Evolutionary conservation across 768 basidiomycete genomes (phyloP), one percentile per base, ranked within the genome.

Genomic region (Rhodotorula sphaerocarpa): DNA sequence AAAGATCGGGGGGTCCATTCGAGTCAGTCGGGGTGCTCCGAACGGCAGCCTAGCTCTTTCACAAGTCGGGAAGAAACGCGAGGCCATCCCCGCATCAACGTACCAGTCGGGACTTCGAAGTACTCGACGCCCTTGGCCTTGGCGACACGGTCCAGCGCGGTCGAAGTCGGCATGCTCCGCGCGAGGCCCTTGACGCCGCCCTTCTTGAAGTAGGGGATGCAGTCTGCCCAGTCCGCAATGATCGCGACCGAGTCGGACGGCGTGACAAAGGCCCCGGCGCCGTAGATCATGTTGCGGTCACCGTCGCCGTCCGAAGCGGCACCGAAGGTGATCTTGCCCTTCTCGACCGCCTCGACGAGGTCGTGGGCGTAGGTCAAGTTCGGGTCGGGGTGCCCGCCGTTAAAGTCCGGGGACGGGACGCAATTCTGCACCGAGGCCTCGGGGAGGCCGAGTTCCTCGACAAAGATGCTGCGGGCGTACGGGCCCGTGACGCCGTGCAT

Each of bases 231-330:
- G 76, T 97, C 86, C 36, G 95, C 95, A 73, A 99, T 99, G 79
- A 99, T 90, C 31, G 95, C 95, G 62, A 99, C 93, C 14, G 89
- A 92, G 77, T 99, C 95, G 12, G 86, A 88, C 21, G 95, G 95
- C 16, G 93, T 97, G 66, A 99, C 95, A 75, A 99, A 99, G 48
- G 95, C 95, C 65, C 87, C 86, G 75, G 87, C 86, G 70, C 95
- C 95, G 76, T 99, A 99, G 74, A 99, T 97, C 95, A 99, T 97
- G 80, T 99, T 97, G 67, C 95, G 79, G 76, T 97, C 95, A 44
- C 95, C 93, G 71, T 97, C 95, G 33, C 95, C 95, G 74, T 99
- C 95, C 65, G 86, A 88, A 12, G 95, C 95, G 36, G 95, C 95
- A 58, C 95, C 95, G 71, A 99, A 97, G 47, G 82, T 80, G 70